A percentile compares a stretch with the other conserved stretches of the same genome.
phyloP scores from a whole-genome alignment of 1,139 yeast genomes.

The Yamadazyma atmosphaerica region DNA sequence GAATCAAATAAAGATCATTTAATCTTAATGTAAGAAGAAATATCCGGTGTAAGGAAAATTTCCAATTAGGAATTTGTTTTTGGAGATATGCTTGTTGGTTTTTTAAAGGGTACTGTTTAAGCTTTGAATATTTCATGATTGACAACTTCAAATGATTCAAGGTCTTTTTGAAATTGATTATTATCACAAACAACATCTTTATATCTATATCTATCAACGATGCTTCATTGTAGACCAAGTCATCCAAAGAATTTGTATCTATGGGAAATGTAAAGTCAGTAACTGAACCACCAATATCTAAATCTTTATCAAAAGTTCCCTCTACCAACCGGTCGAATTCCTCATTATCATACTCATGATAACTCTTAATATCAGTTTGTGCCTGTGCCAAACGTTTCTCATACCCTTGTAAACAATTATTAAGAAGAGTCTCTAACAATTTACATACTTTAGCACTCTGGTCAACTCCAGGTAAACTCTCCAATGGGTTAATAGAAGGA shows the following conservation, averaged over 20 bases:
- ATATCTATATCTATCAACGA: slow-evolving; percentile 45
- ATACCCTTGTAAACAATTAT: slow-evolving; percentile 48
- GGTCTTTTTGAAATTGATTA: slow-evolving; percentile 21
- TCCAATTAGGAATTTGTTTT: slow-evolving; percentile 24
- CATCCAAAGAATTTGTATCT: slow-evolving; percentile 17
- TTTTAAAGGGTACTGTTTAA: slow-evolving; percentile 20
- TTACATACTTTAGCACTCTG: slow-evolving; percentile 35
- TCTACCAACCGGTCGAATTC: neutral
- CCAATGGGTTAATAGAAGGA: slow-evolving; percentile 26
- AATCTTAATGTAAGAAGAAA: slow-evolving; percentile 46
- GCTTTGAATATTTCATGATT: slow-evolving; percentile 22
- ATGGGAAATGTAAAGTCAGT: neutral
- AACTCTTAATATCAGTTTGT: slow-evolving; percentile 26
- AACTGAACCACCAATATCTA: neutral
- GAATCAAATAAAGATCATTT: slow-evolving; percentile 46
- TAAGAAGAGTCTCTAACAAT: slow-evolving; percentile 35
- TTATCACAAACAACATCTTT: slow-evolving; percentile 29
- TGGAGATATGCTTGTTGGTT: slow-evolving; percentile 11
- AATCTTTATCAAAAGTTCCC: slow-evolving; percentile 1
- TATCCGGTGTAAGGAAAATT: slow-evolving; percentile 43
- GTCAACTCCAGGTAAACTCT: slow-evolving; percentile 30
- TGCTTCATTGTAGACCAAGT: slow-evolving; percentile 27
- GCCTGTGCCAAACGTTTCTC: slow-evolving; percentile 47
- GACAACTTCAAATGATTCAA: slow-evolving; percentile 26
- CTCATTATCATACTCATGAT: neutral